Evolutionary conservation across 73 alveolate genomes (phyloP), one percentile per base, ranked within the genome.

Genomic region (Stentor coeruleus): DNA sequence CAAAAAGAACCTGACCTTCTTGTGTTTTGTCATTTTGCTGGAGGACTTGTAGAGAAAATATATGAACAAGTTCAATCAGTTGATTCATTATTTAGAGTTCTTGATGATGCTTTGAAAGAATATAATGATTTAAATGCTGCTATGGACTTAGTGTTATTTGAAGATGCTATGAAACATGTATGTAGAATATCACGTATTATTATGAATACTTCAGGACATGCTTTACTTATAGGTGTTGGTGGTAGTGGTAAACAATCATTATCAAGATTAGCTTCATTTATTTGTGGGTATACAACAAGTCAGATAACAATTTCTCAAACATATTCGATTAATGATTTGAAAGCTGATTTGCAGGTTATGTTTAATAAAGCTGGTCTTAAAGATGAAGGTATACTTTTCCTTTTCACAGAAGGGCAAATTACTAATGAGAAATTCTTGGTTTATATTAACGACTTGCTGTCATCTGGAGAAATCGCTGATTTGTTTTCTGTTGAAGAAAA

Each of bases 91-190:
- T 66, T 55, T 59, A 80, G 84, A 41, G 90, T 87, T 30, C 81
- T 89, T 36, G 42, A 87, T 80, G 99, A 96, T 90, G 99, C 99
- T 26, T 89, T 97, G 49, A 91, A 95, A 83, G 99, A 97, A 87
- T 97, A 97, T 91, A 98, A 98, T 88, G 99, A 97, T 84, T 93
- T 91, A 87, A 96, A 96, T 88, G 99, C 99, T 0, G 98, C 95
- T 72, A 98, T 98, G 99, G 99, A 98, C 87, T 84, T 98, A 82
- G 99, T 96, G 74, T 93, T 98, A 58, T 98, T 98, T 97, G 99
- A 98, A 86, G 99, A 98, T 86, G 99, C 99, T 55, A 98, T 98
- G 97, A 93, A 95, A 92, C 99, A 98, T 87, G 99, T 98, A 74
- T 96, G 99, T 93, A 96, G 99, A 93, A 96, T 97, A 3, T 74